Evolutionary conservation across 305 asterid genomes (phyloP).

Genomic region (Stenogyne calaminthoides): DNA sequence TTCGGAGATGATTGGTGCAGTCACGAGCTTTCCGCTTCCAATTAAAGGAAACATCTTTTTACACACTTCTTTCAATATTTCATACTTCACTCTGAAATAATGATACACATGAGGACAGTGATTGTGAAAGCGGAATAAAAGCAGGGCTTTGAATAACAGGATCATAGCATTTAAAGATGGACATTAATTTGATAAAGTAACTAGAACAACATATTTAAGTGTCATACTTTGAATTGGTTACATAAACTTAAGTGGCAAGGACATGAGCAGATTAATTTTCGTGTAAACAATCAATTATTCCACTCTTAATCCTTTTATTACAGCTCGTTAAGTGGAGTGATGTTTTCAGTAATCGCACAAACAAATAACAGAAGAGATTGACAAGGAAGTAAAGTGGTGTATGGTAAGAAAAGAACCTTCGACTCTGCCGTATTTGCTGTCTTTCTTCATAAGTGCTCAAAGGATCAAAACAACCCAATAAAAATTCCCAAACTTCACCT

Average conservation of each 20-base stretch:
- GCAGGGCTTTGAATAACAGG: background rate
- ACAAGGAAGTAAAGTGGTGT: background rate
- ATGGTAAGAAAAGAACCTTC: constrained; percentile 53
- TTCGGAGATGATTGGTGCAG: constrained; percentile 81
- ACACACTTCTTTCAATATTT: constrained; percentile 67
- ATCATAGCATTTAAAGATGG: background rate
- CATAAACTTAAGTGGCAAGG: background rate
- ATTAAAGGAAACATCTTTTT: constrained; percentile 71
- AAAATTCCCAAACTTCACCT: constrained; percentile 96
- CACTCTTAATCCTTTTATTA: background rate
- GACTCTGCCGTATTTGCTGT: constrained; percentile 51
- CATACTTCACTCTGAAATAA: constrained; percentile 65
- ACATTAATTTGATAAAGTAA: background rate
- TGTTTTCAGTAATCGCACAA: background rate
- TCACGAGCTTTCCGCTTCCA: constrained; percentile 76
- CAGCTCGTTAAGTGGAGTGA: background rate
- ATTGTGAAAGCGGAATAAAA: background rate
- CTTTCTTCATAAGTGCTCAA: constrained; percentile 74
- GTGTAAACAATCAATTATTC: background rate
- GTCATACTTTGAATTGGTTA: background rate
- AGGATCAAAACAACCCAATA: constrained; percentile 83
- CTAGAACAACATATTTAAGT: background rate
- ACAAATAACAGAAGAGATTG: background rate
- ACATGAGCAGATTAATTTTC: background rate
- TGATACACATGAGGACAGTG: background rate